Percentiles rank a stretch among this genome's conserved stretches.
These are phyloP conservation scores for Ascochyta lentis DNA, from an alignment of 2,329 filamentous ascomycete genomes.

Conservation along the genomic window DNA sequence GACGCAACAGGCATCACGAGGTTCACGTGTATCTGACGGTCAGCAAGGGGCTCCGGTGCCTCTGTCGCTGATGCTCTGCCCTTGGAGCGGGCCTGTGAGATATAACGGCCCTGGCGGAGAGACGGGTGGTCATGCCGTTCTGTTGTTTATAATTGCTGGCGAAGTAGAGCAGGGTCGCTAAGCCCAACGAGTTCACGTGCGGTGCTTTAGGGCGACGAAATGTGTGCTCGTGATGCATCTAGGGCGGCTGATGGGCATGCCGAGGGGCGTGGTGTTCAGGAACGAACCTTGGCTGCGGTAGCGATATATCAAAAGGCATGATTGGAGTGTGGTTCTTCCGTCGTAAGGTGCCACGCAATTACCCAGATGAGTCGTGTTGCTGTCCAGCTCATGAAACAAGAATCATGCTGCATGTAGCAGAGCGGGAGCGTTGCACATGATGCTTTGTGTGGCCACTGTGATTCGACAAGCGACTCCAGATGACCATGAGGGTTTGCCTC, in stretches of 20 bases:
- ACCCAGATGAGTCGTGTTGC: conserved; percentile 26
- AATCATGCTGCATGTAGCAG: conserved; percentile 42
- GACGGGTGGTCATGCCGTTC: neutral
- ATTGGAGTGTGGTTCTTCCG: conserved; percentile 17
- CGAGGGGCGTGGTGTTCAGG: conserved; percentile 16
- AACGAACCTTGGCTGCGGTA: conserved; percentile 19
- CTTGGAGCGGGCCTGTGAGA: neutral
- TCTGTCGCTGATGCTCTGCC: neutral
- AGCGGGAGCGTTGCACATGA: conserved; percentile 45
- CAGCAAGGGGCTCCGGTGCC: neutral
- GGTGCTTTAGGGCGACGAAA: neutral
- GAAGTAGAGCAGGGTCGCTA: neutral
- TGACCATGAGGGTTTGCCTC: conserved; percentile 45
- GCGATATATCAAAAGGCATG: conserved; percentile 12
- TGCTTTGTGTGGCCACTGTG: conserved; percentile 37
- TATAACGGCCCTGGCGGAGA: neutral
- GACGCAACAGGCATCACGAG: neutral
- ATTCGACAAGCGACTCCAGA: conserved; percentile 42
- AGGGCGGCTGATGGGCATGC: conserved; percentile 9
- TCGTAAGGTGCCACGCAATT: conserved; percentile 30
- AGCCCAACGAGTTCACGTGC: conserved; percentile 1
- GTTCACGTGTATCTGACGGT: conserved; percentile 2
- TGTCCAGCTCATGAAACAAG: conserved; percentile 52
- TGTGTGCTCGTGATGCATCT: conserved; percentile 6
- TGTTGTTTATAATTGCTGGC: neutral